A percentile compares a stretch with the other conserved stretches of the same genome.
These are phyloP conservation scores for Eimeria sp. DNA, from an alignment of 169 alveolate species.

Conservation along the genomic window DNA sequence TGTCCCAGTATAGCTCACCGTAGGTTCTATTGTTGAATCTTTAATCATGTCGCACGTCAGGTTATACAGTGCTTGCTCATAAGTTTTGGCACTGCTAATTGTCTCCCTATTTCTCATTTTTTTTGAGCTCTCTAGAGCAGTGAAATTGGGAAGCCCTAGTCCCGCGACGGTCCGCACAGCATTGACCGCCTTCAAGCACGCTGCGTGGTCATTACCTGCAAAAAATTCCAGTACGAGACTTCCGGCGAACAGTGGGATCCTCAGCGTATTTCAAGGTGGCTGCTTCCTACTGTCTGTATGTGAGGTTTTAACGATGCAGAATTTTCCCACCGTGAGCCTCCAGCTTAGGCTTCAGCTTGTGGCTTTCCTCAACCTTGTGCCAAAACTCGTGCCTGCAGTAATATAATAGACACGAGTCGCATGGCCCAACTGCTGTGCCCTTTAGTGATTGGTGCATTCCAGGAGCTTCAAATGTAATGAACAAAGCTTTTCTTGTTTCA, in stretches of 20 bases:
- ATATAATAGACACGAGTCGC: neutral
- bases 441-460: neutral
- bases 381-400: constrained; percentile 18
- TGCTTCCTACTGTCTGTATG: neutral
- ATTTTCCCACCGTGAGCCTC: constrained; percentile 1
- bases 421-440: neutral
- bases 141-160: neutral
- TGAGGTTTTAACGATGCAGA: neutral
- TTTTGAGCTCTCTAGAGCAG: neutral
- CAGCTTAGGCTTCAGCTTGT: neutral
- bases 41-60: constrained; percentile 5
- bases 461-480: neutral
- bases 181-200: constrained; percentile 42
- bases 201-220: neutral
- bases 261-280: neutral
- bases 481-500: neutral
- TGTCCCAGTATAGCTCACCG: neutral
- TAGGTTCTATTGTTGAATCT: constrained; percentile 18
- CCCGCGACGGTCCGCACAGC: constrained; percentile 11
- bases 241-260: neutral
- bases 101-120: too few relatives aligned
- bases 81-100: neutral
- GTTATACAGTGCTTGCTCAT: constrained; percentile 2
- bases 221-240: neutral
- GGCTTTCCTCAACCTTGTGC: constrained; percentile 33